Percentiles rank a stretch among this genome's conserved stretches.
These are phyloP conservation scores for Starmerella sirachaensis DNA, from an alignment of 805 yeast species.

Conservation along the genomic window DNA sequence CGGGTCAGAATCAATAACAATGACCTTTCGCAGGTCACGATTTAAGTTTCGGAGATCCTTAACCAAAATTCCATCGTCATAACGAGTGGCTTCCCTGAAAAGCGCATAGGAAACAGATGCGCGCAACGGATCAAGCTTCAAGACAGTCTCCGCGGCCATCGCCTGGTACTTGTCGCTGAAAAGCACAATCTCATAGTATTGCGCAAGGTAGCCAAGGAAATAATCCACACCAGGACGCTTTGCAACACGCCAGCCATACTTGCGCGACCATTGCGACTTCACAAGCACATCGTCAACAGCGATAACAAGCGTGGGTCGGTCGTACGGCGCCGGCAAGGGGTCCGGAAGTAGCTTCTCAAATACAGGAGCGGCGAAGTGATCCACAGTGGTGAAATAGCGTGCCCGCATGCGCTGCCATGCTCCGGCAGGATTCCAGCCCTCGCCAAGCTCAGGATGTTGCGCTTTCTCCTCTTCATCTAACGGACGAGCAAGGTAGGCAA, in stretches of 20 bases:
- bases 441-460: conserved; percentile 41
- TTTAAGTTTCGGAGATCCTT: conserved; percentile 84
- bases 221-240: conserved; percentile 98
- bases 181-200: conserved; percentile 89
- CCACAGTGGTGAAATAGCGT: conserved; percentile 63
- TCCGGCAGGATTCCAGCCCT: conserved; percentile 44
- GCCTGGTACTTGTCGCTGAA: conserved; percentile 78
- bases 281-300: conserved; percentile 81
- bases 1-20: conserved; percentile 67
- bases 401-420: conserved; percentile 59
- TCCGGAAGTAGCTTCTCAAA: conserved; percentile 89
- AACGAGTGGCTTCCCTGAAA: conserved; percentile 81
- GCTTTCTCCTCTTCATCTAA: conserved; percentile 72
- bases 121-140: conserved; percentile 85
- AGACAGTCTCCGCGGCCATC: conserved; percentile 71
- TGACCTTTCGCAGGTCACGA: conserved; percentile 74
- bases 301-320: conserved; percentile 85
- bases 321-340: conserved; percentile 79
- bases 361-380: conserved; percentile 84
- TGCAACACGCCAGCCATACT: conserved; percentile 95
- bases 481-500: conserved; percentile 62
- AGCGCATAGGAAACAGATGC: conserved; percentile 79
- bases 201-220: conserved; percentile 86
- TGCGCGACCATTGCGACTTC: conserved; percentile 84
- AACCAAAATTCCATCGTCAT: conserved; percentile 76